Evolutionary conservation across 768 basidiomycete species (phyloP), one percentile per base, ranked within the genome.

Genomic region (Serendipita sp.): DNA sequence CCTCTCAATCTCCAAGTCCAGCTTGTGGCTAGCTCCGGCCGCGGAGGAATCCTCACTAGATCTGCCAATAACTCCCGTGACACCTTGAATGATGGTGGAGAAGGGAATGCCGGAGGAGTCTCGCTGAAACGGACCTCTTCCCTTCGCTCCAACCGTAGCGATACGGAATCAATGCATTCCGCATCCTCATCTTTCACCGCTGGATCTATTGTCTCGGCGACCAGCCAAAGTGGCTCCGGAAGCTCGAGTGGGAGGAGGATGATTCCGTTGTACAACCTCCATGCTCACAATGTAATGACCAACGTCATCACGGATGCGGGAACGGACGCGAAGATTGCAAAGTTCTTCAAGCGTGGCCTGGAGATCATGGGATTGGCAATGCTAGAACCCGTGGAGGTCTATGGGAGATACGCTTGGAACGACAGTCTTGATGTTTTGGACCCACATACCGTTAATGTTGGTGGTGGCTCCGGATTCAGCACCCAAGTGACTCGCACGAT

Each of bases 1-100:
- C 88, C 91, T 0, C 78, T 94, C 48, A 93, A 94, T 72, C 79
- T 95, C 0, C 93, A 96, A 70, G 85, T 96, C 10, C 93, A 96
- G 73, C 85, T 96, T 46, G 86, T 95, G 1, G 89, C 89, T 3
- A 86, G 85, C 46, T 79, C 75, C 68, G 75, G 75, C 63, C 82
- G 76, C 67, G 76, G 77, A 16, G 75, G 74, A 16, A 72, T 72
- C 30, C 70, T 74, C 3, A 72, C 74, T 41, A 38, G 52, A 13
- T 44, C 62, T 10, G n/a, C 8, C 75, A 32, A 30, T 35, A 60
- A 28, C 56, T 60, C 56, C 35, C n/a, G 48, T 18, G 23, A 23
- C 32, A 44, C 60, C 16, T 16, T 48, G 23, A 36, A 51, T 10
- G 66, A 66, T 5, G 63, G 47, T 28, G 47, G 51, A 15, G 44